Evolutionary conservation across 352 stramenopile species (phyloP).

Genomic region (Phytophthora tentaculata): DNA sequence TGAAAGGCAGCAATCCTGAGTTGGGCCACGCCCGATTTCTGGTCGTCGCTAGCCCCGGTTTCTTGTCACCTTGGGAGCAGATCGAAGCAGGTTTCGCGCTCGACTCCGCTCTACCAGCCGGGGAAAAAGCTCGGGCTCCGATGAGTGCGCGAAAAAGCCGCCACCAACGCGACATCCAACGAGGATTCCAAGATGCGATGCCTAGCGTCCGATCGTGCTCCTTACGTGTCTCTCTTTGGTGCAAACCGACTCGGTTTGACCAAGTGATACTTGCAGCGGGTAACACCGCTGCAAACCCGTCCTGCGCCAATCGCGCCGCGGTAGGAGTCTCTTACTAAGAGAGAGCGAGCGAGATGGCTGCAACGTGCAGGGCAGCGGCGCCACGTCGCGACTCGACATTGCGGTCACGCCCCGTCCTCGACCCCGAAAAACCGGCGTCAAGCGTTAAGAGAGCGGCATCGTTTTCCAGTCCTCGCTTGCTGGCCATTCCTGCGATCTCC

Average conservation of each 20-base stretch:
- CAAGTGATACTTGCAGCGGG: neutral
- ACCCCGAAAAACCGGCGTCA: conserved; percentile 20
- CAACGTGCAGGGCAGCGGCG: neutral
- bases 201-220: conserved; percentile 22
- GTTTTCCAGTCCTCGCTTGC: conserved; percentile 15
- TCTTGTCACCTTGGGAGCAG: conserved; percentile 23
- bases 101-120: conserved; percentile 2
- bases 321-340: too few relatives aligned
- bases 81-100: conserved; percentile 21
- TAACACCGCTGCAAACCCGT: conserved; percentile 18
- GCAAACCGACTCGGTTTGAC: neutral
- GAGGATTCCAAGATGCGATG: conserved; percentile 22
- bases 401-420: conserved; percentile 10
- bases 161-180: conserved; percentile 11
- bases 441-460: conserved; percentile 19
- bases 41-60: conserved; percentile 9
- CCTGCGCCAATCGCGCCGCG: conserved; percentile 4
- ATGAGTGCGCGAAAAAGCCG: conserved; percentile 17
- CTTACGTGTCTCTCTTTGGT: neutral
- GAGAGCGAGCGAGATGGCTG: conserved; percentile 22
- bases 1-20: conserved; percentile 18
- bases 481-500: conserved; percentile 28
- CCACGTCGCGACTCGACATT: conserved; percentile 26
- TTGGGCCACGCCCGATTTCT: conserved; percentile 23
- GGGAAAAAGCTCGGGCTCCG: conserved; percentile 13